Base-by-base conservation (phyloP, 805 yeast species). In the Wickerhamomyces alni region DNA sequence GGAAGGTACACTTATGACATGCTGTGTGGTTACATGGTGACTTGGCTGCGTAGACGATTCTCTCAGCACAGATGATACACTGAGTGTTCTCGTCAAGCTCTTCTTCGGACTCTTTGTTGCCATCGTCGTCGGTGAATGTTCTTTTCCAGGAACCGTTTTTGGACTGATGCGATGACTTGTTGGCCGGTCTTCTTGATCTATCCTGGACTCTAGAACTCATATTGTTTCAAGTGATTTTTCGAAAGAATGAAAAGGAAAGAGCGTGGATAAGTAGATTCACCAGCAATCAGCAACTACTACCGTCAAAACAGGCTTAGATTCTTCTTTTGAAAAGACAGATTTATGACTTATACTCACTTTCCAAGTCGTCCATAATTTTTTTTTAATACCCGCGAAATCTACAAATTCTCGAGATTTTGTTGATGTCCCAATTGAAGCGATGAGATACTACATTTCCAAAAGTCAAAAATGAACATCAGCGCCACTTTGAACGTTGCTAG, bases 51-150 rank as follows among this genome's bases (percentile, higher is more conserved):
- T 70, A 74, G n/a, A 51, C 48, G 21, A 87, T 69, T 24, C 66
- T 65, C 34, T 85, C 82, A 0, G 97, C 93, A 65, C 99, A 93
- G 41, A 93, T 85, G 17, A 88, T 63, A 69, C 97, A 89, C 25
- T 62, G 54, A 11, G 72, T 72, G 8, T 51, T 60, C n/a, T 63
- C 71, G 29, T 64, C 67, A 15, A 59, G 60, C 13, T 57, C 62
- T 6, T 58, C 63, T 8, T 53, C 63, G 13, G 40, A 53, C 3
- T 39, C 44, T n/a, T 31, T 41, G 11, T 34, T 41, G 12, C 15
- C 39, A 16, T 35, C 38, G 2, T 35, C 38, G 2, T 35, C 36
- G 15, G 44, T 35, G 36, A 52, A 52, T 1, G 51, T 18, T 13
- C 51, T 35, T 27, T 52, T 51, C 56, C 55, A 52, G 7, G 47